A percentile compares a stretch with the other conserved stretches of the same genome.
These are phyloP conservation scores for Excoecaria agallocha DNA, from an alignment of 345 rosid species.

Conservation along the genomic window DNA sequence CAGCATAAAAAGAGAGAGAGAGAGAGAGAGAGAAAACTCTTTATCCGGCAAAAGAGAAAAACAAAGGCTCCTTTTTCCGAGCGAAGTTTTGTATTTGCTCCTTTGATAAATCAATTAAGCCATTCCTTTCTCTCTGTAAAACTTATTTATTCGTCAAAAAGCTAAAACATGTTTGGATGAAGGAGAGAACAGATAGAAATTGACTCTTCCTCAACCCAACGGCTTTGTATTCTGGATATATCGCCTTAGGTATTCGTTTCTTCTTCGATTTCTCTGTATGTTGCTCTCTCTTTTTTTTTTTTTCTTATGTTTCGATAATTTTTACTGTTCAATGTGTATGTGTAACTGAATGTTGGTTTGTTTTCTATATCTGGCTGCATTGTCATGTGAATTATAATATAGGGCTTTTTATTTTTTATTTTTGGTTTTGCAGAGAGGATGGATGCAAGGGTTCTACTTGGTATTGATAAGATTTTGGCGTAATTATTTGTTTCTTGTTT, in stretches of 20 bases:
- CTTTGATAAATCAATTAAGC: conserved; percentile 9
- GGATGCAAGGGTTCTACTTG: conserved; percentile 38
- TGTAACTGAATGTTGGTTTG: not conserved
- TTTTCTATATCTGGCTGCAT: conserved; percentile 32
- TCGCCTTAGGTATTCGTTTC: conserved; percentile 17
- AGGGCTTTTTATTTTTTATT: conserved; percentile 8
- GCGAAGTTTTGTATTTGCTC: not conserved
- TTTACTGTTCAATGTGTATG: not conserved
- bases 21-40: not conserved
- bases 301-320: not conserved
- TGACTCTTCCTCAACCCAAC: conserved; percentile 10
- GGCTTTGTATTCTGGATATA: conserved; percentile 1
- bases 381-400: conserved; percentile 19
- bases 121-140: not conserved
- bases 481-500: not conserved
- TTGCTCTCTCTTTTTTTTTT: not conserved
- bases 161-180: not conserved
- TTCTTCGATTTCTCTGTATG: not conserved
- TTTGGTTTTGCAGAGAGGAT: conserved; percentile 29
- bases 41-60: not conserved
- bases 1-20: not conserved
- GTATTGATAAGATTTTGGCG: not conserved
- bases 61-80: not conserved
- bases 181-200: not conserved
- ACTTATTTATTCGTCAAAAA: not conserved